A percentile compares a stretch with the other conserved stretches of the same genome.
Conservation (phyloP, 2,329 filamentous ascomycete species). For the Aspergillus jensenii region DNA sequence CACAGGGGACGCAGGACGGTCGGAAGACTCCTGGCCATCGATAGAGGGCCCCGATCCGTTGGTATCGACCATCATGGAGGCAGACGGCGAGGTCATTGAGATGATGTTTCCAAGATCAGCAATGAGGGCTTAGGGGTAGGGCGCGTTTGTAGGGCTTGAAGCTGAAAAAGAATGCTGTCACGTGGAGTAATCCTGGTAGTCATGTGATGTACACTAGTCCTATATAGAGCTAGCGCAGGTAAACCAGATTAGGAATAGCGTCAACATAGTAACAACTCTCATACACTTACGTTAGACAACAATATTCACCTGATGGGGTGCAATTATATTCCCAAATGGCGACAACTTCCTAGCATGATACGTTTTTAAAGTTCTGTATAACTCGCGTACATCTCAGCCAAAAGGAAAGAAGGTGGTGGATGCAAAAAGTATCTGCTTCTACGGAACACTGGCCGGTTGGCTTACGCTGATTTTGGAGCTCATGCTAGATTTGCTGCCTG, state of each 20-base stretch:
- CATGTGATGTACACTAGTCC: not conserved
- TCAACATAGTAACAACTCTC: not conserved
- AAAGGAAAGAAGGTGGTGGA: too few relatives aligned
- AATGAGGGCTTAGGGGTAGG: conserved; percentile 52
- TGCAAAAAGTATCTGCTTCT: too few relatives aligned
- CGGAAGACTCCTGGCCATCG: conserved; percentile 29
- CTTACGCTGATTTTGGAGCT: too few relatives aligned
- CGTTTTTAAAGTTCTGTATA: too few relatives aligned
- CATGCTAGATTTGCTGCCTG: too few relatives aligned
- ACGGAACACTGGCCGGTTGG: too few relatives aligned
- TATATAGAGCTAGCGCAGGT: not conserved
- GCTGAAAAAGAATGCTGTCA: conserved; percentile 1
- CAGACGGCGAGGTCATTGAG: conserved; percentile 21
- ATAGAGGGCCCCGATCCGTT: conserved; percentile 27
- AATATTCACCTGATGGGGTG: not conserved
- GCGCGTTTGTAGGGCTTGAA: conserved; percentile 45
- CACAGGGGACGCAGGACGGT: conserved; percentile 30
- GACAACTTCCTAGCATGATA: too few relatives aligned
- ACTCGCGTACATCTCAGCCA: too few relatives aligned
- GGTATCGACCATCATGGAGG: conserved; percentile 34
- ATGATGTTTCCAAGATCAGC: conserved; percentile 44
- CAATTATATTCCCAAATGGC: not conserved
- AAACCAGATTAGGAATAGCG: too few relatives aligned
- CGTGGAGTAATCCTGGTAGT: not conserved
- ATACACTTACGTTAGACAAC: not conserved